Evolutionary conservation across 495 filamentous ascomycete genomes (phyloP).

Genomic region (Aspergillus sclerotioniger): DNA sequence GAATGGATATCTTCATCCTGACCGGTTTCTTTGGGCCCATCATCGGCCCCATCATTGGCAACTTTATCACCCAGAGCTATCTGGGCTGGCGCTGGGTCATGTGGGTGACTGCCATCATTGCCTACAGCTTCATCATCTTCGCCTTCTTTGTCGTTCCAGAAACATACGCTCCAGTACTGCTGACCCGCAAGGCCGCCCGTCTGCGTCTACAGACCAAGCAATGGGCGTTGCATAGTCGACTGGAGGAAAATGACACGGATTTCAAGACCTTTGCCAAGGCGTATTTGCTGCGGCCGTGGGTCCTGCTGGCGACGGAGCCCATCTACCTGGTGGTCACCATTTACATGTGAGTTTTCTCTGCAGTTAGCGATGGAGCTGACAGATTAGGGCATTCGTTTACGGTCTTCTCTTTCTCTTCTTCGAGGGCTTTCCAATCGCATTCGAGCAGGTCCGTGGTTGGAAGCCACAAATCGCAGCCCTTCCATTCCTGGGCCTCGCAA

Average conservation of each 20-base stretch:
- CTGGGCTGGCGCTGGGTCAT: conserved; percentile 27
- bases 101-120: conserved; percentile 22
- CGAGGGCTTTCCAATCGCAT: conserved; percentile 55
- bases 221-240: conserved; percentile 29
- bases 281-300: conserved; percentile 36
- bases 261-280: conserved; percentile 31
- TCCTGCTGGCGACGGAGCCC: conserved; percentile 70
- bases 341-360: conserved; percentile 63
- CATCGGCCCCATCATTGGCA: conserved; percentile 39
- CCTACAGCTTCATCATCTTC: conserved; percentile 19
- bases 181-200: conserved; percentile 59
- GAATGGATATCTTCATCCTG: conserved; percentile 40
- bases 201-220: conserved; percentile 60
- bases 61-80: conserved; percentile 25
- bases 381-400: conserved; percentile 47
- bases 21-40: conserved; percentile 43
- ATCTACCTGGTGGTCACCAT: conserved; percentile 53
- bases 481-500: not conserved
- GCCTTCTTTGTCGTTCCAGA: conserved; percentile 46
- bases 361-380: not conserved
- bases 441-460: conserved; percentile 47
- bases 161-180: conserved; percentile 69
- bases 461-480: conserved; percentile 6
- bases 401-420: conserved; percentile 61
- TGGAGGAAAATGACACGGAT: conserved; percentile 37